A percentile compares a stretch with the other conserved stretches of the same genome.
Conservation (phyloP, 1,284 basidiomycete species). For the Rhodotorula sp. region DNA sequence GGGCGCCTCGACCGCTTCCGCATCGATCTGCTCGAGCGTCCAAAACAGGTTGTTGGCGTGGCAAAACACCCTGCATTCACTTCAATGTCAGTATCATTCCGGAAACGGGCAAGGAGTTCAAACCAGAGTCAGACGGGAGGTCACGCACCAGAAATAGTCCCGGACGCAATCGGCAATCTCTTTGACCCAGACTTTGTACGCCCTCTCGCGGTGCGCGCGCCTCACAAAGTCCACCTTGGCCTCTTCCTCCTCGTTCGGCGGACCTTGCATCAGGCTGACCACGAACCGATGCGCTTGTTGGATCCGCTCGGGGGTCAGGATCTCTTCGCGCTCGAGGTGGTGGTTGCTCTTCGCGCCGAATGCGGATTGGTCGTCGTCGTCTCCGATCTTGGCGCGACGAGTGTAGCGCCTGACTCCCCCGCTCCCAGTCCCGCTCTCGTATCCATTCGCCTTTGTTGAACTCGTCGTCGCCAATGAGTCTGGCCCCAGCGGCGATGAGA, state of each 20-base stretch:
- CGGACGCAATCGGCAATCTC: slow-evolving; percentile 85
- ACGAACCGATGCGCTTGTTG: slow-evolving; percentile 40
- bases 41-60: slow-evolving; percentile 90
- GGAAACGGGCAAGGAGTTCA: neutral
- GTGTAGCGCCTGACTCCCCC: slow-evolving; percentile 29
- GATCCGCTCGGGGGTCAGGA: slow-evolving; percentile 21
- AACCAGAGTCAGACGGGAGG: neutral
- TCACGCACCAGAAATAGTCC: slow-evolving; percentile 79
- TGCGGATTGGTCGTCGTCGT: neutral
- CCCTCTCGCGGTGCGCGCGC: slow-evolving; percentile 71
- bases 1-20: slow-evolving; percentile 79
- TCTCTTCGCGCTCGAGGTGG: slow-evolving; percentile 22
- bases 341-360: neutral
- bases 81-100: neutral
- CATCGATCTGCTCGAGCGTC: slow-evolving; percentile 75
- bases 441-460: slow-evolving; percentile 55
- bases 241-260: slow-evolving; percentile 47
- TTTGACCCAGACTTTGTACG: slow-evolving; percentile 86
- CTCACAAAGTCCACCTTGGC: slow-evolving; percentile 71
- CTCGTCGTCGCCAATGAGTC: slow-evolving; percentile 50
- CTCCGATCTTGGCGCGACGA: slow-evolving; percentile 24
- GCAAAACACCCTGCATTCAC: slow-evolving; percentile 71
- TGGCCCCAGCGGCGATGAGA: slow-evolving; percentile 54
- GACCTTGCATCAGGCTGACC: slow-evolving; percentile 46
- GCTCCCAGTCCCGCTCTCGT: slow-evolving; percentile 4